Base-by-base conservation (phyloP, 1,284 basidiomycete species). In the Agaricales sp. region DNA sequence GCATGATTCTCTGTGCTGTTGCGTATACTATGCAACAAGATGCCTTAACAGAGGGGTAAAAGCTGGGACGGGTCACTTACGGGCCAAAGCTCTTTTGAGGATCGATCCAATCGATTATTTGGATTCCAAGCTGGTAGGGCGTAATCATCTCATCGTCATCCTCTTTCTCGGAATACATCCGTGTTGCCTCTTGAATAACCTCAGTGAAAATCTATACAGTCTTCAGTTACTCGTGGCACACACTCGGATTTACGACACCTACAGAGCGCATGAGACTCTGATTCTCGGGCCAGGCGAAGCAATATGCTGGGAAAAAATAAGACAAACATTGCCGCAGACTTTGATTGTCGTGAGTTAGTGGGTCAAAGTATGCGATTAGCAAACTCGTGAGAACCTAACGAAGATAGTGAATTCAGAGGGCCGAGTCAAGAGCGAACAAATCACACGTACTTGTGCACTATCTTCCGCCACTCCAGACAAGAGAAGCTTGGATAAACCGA, bases 291-390 rank as follows among this genome's bases (percentile, higher is more conserved):
- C 87, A 86, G 1, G 92, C 91, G 63, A 89, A 94, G 63, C 90
- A 92, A 63, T 91, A 98, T 0, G 93, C 84, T 0, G 93, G 92
- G 67, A 99, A 85, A 73, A 98, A 98, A 67, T 98, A 98, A 16
- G 92, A 86, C 21, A 99, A 70, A 62, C 93, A 97, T 65, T 98
- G 95, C 49, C 92, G 74, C 23, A 98, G 70, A 53, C 92, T 80
- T 58, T 89, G 86, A 60, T 97, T 98, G 37, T 83, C 78, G 12
- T 71, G 74, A 0, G 92, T 96, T 52, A 90, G 83, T 1, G 92
- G 90, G 0, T 88, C 90, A 56, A 98, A 80, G 66, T 95, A 99
- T 19, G 86, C 76, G 23, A 92, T 66, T 1, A 93, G 77, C 1
- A 97, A 75, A 50, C 80, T 82, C 55, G 80, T 78, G 20, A 98